These are phyloP conservation scores for Prototheca wickerhamii DNA, from an alignment of 163 green algal genomes.

Conservation along the genomic window DNA sequence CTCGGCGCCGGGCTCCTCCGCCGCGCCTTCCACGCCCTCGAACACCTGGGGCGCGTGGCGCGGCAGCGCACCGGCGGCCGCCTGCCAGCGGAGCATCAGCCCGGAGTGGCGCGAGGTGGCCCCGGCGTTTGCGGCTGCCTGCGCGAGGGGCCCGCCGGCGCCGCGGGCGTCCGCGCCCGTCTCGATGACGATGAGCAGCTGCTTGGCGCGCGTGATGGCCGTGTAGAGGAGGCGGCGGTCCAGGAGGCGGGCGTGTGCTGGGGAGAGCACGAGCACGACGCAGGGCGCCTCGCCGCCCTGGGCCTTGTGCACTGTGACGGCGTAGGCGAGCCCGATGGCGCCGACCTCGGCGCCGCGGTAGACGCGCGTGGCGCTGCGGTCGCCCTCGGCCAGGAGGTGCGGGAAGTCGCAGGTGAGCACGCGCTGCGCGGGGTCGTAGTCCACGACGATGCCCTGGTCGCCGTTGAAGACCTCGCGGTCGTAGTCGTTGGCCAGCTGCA, in stretches of 20 bases:
- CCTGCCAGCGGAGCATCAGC: neutral
- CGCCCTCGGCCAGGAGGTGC: constrained; percentile 1
- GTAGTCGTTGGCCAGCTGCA: constrained; percentile 73
- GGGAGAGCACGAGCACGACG: constrained; percentile 61
- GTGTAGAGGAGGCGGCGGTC: constrained; percentile 73
- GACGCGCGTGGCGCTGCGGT: no score
- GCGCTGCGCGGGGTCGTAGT: neutral
- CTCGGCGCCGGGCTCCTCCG: neutral
- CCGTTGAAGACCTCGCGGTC: constrained; percentile 81
- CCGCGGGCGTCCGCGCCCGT: neutral
- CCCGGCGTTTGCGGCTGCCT: constrained; percentile 3
- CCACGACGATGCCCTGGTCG: constrained; percentile 47
- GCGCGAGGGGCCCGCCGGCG: constrained; percentile 1
- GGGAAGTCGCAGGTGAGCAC: constrained; percentile 21
- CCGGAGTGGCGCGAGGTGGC: neutral
- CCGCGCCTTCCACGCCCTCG: neutral
- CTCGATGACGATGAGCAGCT: constrained; percentile 50
- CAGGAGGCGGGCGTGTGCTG: constrained; percentile 40
- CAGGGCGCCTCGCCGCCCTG: constrained; percentile 69
- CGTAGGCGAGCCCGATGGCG: constrained; percentile 62
- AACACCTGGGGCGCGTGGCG: neutral
- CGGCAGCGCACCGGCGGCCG: neutral
- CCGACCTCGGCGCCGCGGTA: constrained; percentile 20
- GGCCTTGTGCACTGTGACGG: constrained; percentile 80
- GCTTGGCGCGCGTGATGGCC: constrained; percentile 56